Conservation (phyloP, 2,329 filamentous ascomycete genomes). For the Cryphonectria parasitica region DNA sequence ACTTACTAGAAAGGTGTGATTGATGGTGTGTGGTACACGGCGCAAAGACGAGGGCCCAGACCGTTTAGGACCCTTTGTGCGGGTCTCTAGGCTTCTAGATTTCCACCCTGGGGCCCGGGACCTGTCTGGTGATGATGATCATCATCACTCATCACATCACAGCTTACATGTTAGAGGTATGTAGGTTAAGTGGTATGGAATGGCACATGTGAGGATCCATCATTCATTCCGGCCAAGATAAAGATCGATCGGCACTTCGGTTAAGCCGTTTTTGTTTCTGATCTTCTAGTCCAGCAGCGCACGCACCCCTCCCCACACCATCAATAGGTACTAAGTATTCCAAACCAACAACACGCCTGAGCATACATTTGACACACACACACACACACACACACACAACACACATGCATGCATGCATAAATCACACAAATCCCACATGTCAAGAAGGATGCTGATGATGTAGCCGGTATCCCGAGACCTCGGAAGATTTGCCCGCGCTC, state of each 20-base stretch:
- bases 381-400: not conserved
- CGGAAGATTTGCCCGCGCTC: not conserved
- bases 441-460: not conserved
- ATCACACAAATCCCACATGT: not conserved
- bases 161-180: not conserved
- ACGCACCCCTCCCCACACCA: not conserved
- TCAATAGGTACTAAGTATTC: too few species aligned
- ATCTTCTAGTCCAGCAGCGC: not conserved
- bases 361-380: not conserved
- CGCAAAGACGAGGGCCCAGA: not conserved
- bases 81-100: conserved; percentile 1
- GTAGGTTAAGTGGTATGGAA: too few species aligned
- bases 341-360: not conserved
- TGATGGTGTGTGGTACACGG: not conserved
- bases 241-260: not conserved
- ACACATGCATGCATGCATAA: not conserved
- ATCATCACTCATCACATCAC: not conserved
- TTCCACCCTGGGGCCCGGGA: not conserved
- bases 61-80: not conserved
- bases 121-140: not conserved
- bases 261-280: not conserved
- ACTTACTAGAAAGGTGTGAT: not conserved
- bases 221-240: not conserved
- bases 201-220: not conserved
- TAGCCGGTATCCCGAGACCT: not conserved